Evolutionary conservation across 495 filamentous ascomycete genomes (phyloP).

Genomic region (Xylaria telfairii): DNA sequence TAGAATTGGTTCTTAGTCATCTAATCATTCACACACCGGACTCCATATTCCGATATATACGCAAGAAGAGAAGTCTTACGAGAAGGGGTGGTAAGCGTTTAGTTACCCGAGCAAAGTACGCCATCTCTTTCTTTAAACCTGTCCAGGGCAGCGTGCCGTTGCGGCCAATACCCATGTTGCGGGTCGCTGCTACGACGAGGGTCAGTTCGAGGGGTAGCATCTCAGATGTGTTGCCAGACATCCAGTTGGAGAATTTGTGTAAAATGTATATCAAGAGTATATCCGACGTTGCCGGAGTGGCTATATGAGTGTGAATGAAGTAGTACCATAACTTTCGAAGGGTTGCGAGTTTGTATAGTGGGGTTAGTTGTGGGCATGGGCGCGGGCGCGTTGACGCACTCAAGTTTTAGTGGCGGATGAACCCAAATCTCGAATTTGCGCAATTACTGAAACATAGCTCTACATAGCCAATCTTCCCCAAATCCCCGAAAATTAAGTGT

Average conservation of each 20-base stretch:
- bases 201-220: constrained; percentile 64
- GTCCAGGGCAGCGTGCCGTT: constrained; percentile 87
- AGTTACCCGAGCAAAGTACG: constrained; percentile 90
- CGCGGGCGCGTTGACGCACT: neutral
- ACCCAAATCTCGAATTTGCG: neutral
- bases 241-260: neutral
- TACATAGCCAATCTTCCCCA: neutral
- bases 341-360: neutral
- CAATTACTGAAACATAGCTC: neutral
- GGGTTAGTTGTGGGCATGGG: neutral
- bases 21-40: neutral
- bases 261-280: neutral
- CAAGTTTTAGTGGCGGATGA: constrained; percentile 1
- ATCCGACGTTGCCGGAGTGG: neutral
- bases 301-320: neutral
- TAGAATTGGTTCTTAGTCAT: constrained; percentile 9
- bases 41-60: neutral
- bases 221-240: constrained; percentile 14
- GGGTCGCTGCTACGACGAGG: constrained; percentile 77
- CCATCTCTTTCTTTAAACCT: constrained; percentile 85
- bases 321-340: neutral
- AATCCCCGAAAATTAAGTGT: neutral
- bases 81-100: constrained; percentile 58
- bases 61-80: neutral
- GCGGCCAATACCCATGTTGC: constrained; percentile 83